phyloP scores from a whole-genome alignment of 768 basidiomycete species.

The Tylopilus cervinicoccineus region DNA sequence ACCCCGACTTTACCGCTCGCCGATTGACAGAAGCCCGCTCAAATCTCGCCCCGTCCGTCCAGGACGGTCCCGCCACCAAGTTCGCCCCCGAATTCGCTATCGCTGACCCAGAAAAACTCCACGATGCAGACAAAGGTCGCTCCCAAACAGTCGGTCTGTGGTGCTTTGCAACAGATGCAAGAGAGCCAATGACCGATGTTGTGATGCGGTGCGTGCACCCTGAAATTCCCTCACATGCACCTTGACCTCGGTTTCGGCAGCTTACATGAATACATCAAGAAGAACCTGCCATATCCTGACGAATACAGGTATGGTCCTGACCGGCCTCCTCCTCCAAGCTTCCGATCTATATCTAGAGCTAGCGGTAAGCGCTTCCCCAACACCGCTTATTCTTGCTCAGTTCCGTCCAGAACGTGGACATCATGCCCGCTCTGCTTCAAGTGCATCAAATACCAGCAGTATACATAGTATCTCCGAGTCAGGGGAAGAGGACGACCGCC shows the following conservation, averaged over 20 bases:
- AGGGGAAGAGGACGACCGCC: slow-evolving; percentile 22
- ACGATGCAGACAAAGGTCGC: slow-evolving; percentile 50
- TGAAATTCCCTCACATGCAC: neutral
- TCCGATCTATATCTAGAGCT: slow-evolving; percentile 29
- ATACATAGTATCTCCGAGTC: slow-evolving; percentile 34
- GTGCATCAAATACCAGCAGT: slow-evolving; percentile 32
- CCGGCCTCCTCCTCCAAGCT: slow-evolving; percentile 58
- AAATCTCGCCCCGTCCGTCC: slow-evolving; percentile 17
- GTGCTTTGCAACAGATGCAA: slow-evolving; percentile 66
- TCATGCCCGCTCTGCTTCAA: slow-evolving; percentile 29
- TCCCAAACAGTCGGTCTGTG: slow-evolving; percentile 66
- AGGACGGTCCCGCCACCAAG: slow-evolving; percentile 37
- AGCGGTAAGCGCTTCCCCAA: slow-evolving; percentile 18
- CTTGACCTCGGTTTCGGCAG: slow-evolving; percentile 30
- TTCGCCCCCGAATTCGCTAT: slow-evolving; percentile 50
- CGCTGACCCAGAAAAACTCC: slow-evolving; percentile 38
- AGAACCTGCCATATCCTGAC: slow-evolving; percentile 66
- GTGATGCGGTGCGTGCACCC: slow-evolving; percentile 54
- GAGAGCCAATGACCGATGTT: slow-evolving; percentile 70
- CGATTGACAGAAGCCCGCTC: slow-evolving; percentile 39
- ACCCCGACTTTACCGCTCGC: slow-evolving; percentile 59
- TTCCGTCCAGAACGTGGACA: slow-evolving; percentile 19
- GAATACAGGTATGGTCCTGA: slow-evolving; percentile 67
- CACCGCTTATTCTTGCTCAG: slow-evolving; percentile 4
- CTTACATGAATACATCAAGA: slow-evolving; percentile 63